Evolutionary conservation across 139 green algal genomes (phyloP), one percentile per base, ranked within the genome.

Genomic region (Eudorina sp.): DNA sequence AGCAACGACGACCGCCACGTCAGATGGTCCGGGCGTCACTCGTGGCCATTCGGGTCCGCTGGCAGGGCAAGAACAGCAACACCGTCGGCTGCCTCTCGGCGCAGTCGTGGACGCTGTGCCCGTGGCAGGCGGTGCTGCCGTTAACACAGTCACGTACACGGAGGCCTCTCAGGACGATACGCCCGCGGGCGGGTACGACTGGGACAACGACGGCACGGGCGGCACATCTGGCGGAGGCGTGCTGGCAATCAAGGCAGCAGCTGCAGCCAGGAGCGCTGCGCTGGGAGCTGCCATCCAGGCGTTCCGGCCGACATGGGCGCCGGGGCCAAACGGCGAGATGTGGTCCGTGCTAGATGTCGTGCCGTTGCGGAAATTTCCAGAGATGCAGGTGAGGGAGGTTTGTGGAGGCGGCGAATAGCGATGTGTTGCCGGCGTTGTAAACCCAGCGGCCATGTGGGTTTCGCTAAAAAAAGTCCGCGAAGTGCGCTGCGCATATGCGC

Each of bases 311-410:
- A 27, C 64, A 2, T 81, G 69, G 74, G 38, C n/a, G 23, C 72
- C 72, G 1, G 72, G 41, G 4, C 55, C 25, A 4, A 6, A 62
- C 31, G 83, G 48, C 23, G 51, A 83, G 87, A 55, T 88, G n/a
- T 88, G 81, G 81, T 69, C 64, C 31, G 88, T 85, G 41, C 31
- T 89, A 41, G 88, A 91, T 25, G 80, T 89, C 25, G 51, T 66
- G 29, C 88, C 88, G 51, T 72, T 91, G 79, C 55, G 88, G 18
- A 31, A 64, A 38, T 70, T 89, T 25, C 80, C 55, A 1, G 55
- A 78, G 2, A 40, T 90, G 0, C 68, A 78, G 86, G 86, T 90
- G 41, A 40, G 77, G 1, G 16, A 68, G n/a, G n/a, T n/a, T n/a
- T n/a, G n/a, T n/a, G n/a, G n/a, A n/a, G n/a, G n/a, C n/a, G n/a